phyloP scores from a whole-genome alignment of 495 filamentous ascomycete species.

The Daldinia loculata region DNA sequence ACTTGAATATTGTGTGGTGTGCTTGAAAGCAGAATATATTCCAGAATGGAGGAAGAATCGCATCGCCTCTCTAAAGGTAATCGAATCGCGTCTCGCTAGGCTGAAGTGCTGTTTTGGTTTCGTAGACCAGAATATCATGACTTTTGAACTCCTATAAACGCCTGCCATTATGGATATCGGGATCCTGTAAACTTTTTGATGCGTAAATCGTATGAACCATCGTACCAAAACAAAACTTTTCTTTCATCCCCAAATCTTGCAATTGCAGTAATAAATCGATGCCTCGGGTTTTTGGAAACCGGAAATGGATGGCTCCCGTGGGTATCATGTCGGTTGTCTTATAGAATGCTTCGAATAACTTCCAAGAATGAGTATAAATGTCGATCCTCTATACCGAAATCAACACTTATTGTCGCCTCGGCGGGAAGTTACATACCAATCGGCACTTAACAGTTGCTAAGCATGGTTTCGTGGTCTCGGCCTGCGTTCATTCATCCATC shows the following conservation, averaged over 20 bases:
- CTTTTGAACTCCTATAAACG: conserved; percentile 32
- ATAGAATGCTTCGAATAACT: conserved; percentile 29
- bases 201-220: conserved; percentile 24
- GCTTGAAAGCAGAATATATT: conserved; percentile 16
- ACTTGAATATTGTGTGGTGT: background rate
- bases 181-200: conserved; percentile 14
- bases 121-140: conserved; percentile 21
- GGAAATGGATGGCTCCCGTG: conserved; percentile 29
- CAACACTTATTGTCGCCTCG: background rate
- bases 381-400: conserved; percentile 10
- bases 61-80: conserved; percentile 12
- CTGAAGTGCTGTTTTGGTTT: conserved; percentile 7
- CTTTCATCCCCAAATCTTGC: conserved; percentile 23
- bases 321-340: conserved; percentile 33
- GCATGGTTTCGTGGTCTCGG: conserved; percentile 6
- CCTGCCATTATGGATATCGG: conserved; percentile 31
- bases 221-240: conserved; percentile 32
- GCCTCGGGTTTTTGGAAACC: conserved; percentile 15
- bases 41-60: conserved; percentile 9
- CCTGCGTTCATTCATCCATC: conserved; percentile 3
- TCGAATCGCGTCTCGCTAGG: conserved; percentile 13
- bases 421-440: background rate
- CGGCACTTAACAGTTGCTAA: conserved; percentile 3
- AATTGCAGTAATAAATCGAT: conserved; percentile 22
- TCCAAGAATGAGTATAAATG: conserved; percentile 17